Percentiles rank a stretch among this genome's conserved stretches.
phyloP scores from a whole-genome alignment of 495 filamentous ascomycete species.

The Xylaria flabelliformis region DNA sequence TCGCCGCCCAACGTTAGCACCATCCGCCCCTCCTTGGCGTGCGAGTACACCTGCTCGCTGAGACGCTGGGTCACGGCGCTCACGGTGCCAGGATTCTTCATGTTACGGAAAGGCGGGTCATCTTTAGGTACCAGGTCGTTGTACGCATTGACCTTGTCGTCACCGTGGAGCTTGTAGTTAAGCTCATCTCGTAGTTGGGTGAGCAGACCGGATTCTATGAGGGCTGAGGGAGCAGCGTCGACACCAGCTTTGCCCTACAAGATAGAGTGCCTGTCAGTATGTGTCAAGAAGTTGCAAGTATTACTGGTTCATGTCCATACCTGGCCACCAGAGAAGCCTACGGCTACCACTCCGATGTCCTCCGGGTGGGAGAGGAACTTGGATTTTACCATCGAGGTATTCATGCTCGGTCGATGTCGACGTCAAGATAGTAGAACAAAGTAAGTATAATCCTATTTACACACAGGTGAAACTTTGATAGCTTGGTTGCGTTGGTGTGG shows the following conservation, averaged over 20 bases:
- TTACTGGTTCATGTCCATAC: slow-evolving; percentile 54
- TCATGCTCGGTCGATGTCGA: slow-evolving; percentile 34
- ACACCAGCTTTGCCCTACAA: slow-evolving; percentile 86
- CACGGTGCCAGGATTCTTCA: slow-evolving; percentile 92
- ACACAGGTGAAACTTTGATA: background rate
- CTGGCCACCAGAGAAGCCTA: slow-evolving; percentile 97
- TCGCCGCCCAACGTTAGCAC: slow-evolving; percentile 95
- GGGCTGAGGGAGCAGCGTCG: slow-evolving; percentile 88
- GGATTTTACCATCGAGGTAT: slow-evolving; percentile 74
- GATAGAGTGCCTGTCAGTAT: slow-evolving; percentile 30
- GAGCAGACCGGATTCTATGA: slow-evolving; percentile 89
- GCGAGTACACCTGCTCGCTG: slow-evolving; percentile 82
- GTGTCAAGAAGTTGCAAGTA: slow-evolving; percentile 3
- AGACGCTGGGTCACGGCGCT: slow-evolving; percentile 84
- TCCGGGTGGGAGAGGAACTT: slow-evolving; percentile 80
- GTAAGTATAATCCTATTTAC: background rate
- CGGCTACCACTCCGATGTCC: slow-evolving; percentile 90
- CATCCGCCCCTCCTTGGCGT: slow-evolving; percentile 83
- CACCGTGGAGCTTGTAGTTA: slow-evolving; percentile 84
- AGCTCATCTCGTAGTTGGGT: slow-evolving; percentile 83
- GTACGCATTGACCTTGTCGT: slow-evolving; percentile 85
- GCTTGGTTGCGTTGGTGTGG: background rate
- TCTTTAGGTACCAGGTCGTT: slow-evolving; percentile 71
- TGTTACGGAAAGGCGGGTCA: slow-evolving; percentile 81
- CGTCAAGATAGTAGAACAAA: background rate